Evolutionary conservation across 768 basidiomycete species (phyloP), one percentile per base, ranked within the genome.

Genomic region (Rubroboletus satanas): DNA sequence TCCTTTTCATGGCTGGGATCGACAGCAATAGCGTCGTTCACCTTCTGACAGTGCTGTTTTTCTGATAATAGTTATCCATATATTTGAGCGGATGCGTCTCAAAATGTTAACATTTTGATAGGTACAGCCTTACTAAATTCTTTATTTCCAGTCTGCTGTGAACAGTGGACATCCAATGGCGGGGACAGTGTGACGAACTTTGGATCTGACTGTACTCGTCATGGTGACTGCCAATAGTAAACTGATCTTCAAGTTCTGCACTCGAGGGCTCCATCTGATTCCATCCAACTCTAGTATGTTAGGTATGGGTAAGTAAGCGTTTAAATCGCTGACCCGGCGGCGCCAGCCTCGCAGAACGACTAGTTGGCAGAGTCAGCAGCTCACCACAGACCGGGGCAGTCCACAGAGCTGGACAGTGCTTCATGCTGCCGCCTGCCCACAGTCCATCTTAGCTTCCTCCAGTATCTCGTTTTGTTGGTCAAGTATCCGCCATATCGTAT

Each of bases 31-130:
- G 31, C 21, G 1, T 31, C 10, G 1, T n/a, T 31, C n/a, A 6
- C 21, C 18, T 7, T 31, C 17, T 17, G 23, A 39, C 35, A 9
- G 8, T 6, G 28, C 35, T 17, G n/a, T 52, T 51, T 55, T 41
- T 36, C 14, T 49, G 54, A 46, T 56, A 63, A 56, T 45, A 18
- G 52, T 64, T 66, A 60, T 51, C 56, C 44, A 12, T 41, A 37
- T 45, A 54, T 54, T 48, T 37, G 41, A 59, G 33, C 52, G 35
- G 32, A 18, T 51, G 29, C 29, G 47, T 38, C 18, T 51, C 45
- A 33, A 54, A 60, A 63, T 66, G 52, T 61, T 55, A 65, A 47
- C 50, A 59, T 56, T 65, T 55, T 32, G 26, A 45, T 55, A 54
- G 32, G 41, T 51, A 54, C 42, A 45, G 58, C 46, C 42, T 26